phyloP scores from a whole-genome alignment of 306 rosid genomes.

The Sechiopsis laciniata region DNA sequence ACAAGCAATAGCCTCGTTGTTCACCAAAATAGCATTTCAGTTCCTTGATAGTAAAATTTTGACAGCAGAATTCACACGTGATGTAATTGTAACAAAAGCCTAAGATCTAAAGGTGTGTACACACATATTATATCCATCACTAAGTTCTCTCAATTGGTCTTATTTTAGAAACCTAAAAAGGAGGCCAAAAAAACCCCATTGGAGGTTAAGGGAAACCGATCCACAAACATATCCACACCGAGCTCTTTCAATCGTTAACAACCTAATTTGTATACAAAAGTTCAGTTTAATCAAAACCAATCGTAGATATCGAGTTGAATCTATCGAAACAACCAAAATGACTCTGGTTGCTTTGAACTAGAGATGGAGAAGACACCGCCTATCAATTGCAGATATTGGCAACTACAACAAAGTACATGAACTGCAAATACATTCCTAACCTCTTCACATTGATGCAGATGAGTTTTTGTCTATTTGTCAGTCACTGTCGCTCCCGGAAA shows the following conservation, averaged over 20 bases:
- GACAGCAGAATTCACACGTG: neutral
- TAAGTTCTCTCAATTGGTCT: neutral
- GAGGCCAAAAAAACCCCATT: neutral
- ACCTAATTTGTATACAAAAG: neutral
- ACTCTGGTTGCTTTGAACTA: neutral
- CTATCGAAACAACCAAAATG: neutral
- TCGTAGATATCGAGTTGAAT: neutral
- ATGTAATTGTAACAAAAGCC: neutral
- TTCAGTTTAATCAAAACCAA: neutral
- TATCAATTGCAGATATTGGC: constrained; percentile 1
- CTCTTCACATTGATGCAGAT: constrained; percentile 5
- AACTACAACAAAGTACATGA: neutral
- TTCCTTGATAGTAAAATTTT: neutral
- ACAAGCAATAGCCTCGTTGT: neutral
- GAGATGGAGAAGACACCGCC: constrained; percentile 9
- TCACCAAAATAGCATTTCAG: neutral
- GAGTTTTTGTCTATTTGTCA: constrained; percentile 17
- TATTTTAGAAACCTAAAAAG: neutral
- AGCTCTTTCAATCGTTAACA: neutral
- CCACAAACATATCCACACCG: neutral
- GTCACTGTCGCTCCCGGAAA: constrained; percentile 42
- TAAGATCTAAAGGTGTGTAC: neutral
- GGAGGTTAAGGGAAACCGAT: neutral
- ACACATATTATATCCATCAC: neutral
- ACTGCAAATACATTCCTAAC: neutral